These are phyloP conservation scores for Saitozyma sp. DNA, from an alignment of 768 basidiomycete genomes.

Conservation along the genomic window DNA sequence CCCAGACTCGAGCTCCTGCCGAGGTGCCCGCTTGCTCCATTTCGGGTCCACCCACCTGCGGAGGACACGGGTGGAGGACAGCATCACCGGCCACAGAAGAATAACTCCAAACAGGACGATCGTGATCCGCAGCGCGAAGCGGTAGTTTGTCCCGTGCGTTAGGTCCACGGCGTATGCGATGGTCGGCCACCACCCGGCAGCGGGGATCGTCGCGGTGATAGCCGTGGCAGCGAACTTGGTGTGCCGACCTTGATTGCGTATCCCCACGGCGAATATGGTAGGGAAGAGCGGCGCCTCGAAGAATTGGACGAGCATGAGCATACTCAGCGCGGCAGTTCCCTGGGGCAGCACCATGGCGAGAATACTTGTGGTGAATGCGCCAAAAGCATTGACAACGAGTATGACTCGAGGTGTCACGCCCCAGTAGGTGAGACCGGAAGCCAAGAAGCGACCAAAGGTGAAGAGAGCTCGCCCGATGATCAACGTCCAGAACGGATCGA, in stretches of 20 bases:
- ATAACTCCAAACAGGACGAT: slow-evolving; percentile 8
- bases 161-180: slow-evolving; percentile 30
- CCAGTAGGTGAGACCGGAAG: slow-evolving; percentile 29
- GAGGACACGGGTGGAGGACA: slow-evolving; percentile 4
- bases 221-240: slow-evolving; percentile 38
- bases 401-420: slow-evolving; percentile 42
- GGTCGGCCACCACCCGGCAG: slow-evolving; percentile 33
- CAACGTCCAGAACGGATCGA: slow-evolving; percentile 5
- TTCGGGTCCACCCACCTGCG: slow-evolving; percentile 17
- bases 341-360: slow-evolving; percentile 29
- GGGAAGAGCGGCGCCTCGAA: slow-evolving; percentile 49
- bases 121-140: slow-evolving; percentile 6
- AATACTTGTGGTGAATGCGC: slow-evolving; percentile 32
- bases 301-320: slow-evolving; percentile 37
- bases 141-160: slow-evolving; percentile 7
- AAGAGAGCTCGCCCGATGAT: slow-evolving; percentile 36
- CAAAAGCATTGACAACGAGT: slow-evolving; percentile 29
- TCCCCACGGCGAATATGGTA: slow-evolving; percentile 41
- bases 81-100: slow-evolving; percentile 11
- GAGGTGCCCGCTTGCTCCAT: neutral
- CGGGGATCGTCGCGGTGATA: slow-evolving; percentile 37
- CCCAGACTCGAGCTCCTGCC: too few relatives aligned
- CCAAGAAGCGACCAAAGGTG: slow-evolving; percentile 39
- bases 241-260: slow-evolving; percentile 39
- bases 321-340: slow-evolving; percentile 14